Evolutionary conservation across 768 basidiomycete genomes (phyloP), one percentile per base, ranked within the genome.

Genomic region (Mycena polygramma): DNA sequence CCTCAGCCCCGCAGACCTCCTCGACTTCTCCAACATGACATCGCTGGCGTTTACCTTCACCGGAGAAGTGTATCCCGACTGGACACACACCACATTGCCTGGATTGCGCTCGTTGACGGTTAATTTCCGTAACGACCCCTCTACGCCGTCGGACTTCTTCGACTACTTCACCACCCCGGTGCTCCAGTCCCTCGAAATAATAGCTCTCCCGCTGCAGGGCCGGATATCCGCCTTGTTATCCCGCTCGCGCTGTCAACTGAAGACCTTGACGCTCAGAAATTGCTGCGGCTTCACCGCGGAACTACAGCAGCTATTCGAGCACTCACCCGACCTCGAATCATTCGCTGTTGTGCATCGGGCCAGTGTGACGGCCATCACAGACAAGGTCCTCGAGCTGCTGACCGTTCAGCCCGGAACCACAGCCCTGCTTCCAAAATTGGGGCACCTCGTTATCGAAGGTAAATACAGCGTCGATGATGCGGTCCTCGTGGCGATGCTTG

Each of bases 141-240:
- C 8, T 20, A 13, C 7, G 8, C 9, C 24, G 53, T 15, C 35
- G 53, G 19, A 54, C 20, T 43, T 57, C 11, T 57, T 57, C 57
- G 22, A 24, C 57, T 13, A 57, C n/a, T 43, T 39, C 13, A 22
- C 37, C 1, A 24, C 39, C 5, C 57, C 57, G n/a, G n/a, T 8
- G 17, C 57, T 57, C 39, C 13, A 57, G 19, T 57, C 39, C 30
- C 57, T 57, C n/a, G 57, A 57, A 8, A 57, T 57, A 37, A 43
- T 22, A n/a, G 22, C 39, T 14, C 39, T 41, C 8, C 6, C n/a
- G 39, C 7, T 13, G 9, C 39, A 37, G 14, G 48, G 14, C 10
- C 53, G 35, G 10, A 39, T 54, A 24, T 17, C 26, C 0, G 39
- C 2, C 3, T 63, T 63, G 9, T 13, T 63, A 8, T 24, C 45